Percentiles rank a stretch among this genome's conserved stretches.
Conservation (phyloP, 1,284 basidiomycete genomes). For the Ustilago bromivora region DNA sequence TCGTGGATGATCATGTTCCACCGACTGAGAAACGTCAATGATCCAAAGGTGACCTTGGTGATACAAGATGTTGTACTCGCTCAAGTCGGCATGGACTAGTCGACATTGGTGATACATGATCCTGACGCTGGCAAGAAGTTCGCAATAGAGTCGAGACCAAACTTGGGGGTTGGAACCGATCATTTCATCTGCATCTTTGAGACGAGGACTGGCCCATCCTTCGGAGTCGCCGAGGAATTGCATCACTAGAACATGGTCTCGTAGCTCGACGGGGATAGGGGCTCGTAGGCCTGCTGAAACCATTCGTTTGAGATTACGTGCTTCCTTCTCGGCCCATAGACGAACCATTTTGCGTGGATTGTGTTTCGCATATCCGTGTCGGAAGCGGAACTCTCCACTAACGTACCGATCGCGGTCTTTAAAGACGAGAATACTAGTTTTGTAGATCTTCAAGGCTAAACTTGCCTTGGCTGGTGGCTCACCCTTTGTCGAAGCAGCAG, state of each 20-base stretch:
- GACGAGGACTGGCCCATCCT: slow-evolving; percentile 63
- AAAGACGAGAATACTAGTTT: slow-evolving; percentile 97
- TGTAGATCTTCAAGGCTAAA: slow-evolving; percentile 90
- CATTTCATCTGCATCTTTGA: slow-evolving; percentile 64
- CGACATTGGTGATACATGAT: slow-evolving; percentile 89
- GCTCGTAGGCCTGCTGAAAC: slow-evolving; percentile 83
- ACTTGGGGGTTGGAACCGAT: slow-evolving; percentile 41
- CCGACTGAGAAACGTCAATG: slow-evolving; percentile 98
- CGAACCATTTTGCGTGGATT: slow-evolving; percentile 99
- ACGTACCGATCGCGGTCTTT: slow-evolving; percentile 97
- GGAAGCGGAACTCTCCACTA: slow-evolving; percentile 88
- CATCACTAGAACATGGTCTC: slow-evolving; percentile 98
- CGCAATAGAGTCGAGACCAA: slow-evolving; percentile 76
- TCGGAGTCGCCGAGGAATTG: slow-evolving; percentile 79
- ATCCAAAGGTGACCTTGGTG: slow-evolving; percentile 82
- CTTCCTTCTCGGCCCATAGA: slow-evolving; percentile 99
- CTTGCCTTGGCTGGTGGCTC: slow-evolving; percentile 26
- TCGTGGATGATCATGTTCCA: slow-evolving; percentile 96
- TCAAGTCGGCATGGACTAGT: slow-evolving; percentile 96
- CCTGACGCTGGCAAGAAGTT: slow-evolving; percentile 83
- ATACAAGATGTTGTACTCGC: slow-evolving; percentile 96
- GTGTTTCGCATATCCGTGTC: slow-evolving; percentile 87
- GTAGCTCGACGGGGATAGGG: slow-evolving; percentile 89
- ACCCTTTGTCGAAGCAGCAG: background rate
- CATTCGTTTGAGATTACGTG: slow-evolving; percentile 91